Conservation (phyloP, 306 rosid species). For the Prosopis cineraria region DNA sequence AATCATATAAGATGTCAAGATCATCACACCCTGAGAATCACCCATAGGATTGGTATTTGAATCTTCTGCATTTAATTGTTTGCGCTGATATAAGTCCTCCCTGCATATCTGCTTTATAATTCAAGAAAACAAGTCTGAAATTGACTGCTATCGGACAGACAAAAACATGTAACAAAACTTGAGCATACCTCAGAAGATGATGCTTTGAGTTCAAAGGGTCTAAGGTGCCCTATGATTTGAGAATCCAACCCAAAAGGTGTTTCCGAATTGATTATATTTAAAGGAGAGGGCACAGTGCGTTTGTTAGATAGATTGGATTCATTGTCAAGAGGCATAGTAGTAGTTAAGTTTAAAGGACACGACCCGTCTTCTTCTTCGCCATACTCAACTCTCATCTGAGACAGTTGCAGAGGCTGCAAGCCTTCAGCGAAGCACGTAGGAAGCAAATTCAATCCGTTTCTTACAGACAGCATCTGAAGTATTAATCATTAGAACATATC, state of each 20-base stretch:
- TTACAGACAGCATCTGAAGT: conserved; percentile 67
- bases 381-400: conserved; percentile 48
- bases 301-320: conserved; percentile 37
- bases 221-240: conserved; percentile 41
- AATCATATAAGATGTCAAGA: neutral
- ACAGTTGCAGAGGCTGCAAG: conserved; percentile 45
- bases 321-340: conserved; percentile 37
- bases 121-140: neutral
- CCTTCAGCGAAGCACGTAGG: conserved; percentile 57
- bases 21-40: conserved; percentile 30
- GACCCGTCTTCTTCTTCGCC: conserved; percentile 43
- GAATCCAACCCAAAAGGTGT: conserved; percentile 44
- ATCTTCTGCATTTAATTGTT: conserved; percentile 28
- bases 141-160: neutral
- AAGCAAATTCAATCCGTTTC: conserved; percentile 63
- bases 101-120: conserved; percentile 31
- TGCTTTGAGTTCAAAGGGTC: conserved; percentile 41
- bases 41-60: conserved; percentile 38
- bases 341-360: conserved; percentile 33
- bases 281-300: conserved; percentile 7
- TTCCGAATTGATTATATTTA: conserved; percentile 22
- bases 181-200: conserved; percentile 49
- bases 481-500: conserved; percentile 8
- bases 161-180: neutral
- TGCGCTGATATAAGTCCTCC: conserved; percentile 31